These are phyloP conservation scores for Apium graveolens DNA, from an alignment of 129 eudicot species.

Conservation along the genomic window DNA sequence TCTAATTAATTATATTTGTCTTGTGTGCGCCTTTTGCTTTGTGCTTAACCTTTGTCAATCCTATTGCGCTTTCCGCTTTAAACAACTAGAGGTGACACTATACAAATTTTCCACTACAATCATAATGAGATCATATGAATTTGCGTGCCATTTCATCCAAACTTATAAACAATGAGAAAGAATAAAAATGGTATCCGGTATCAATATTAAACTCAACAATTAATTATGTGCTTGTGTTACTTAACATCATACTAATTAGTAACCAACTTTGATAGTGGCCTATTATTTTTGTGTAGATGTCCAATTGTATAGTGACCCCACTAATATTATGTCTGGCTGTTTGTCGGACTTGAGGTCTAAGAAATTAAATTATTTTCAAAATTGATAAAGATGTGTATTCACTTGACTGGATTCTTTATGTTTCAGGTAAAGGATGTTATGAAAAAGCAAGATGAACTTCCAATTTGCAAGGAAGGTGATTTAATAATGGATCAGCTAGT, in stretches of 20 bases:
- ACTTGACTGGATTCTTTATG: not conserved
- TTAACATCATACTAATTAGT: not conserved
- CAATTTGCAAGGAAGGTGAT: conserved; percentile 77
- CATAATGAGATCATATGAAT: not conserved
- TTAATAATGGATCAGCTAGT: conserved; percentile 92
- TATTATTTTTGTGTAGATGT: not conserved
- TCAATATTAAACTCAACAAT: not conserved
- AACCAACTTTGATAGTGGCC: not conserved
- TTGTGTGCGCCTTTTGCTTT: not conserved
- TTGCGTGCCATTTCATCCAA: not conserved
- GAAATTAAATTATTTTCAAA: too few relatives aligned
- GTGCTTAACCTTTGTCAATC: not conserved
- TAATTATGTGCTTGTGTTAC: not conserved
- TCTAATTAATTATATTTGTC: not conserved
- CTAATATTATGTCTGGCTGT: not conserved
- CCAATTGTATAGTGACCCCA: not conserved
- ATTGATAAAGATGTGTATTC: not conserved
- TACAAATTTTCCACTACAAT: not conserved
- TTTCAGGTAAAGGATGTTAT: conserved; percentile 90
- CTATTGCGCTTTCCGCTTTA: not conserved
- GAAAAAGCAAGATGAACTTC: conserved; percentile 90
- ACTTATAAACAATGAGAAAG: not conserved
- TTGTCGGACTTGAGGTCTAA: not conserved
- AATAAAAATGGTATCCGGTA: not conserved
- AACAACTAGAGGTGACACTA: not conserved